Conservation (phyloP, 2,329 filamentous ascomycete species). For the Fusarium haematococcum region DNA sequence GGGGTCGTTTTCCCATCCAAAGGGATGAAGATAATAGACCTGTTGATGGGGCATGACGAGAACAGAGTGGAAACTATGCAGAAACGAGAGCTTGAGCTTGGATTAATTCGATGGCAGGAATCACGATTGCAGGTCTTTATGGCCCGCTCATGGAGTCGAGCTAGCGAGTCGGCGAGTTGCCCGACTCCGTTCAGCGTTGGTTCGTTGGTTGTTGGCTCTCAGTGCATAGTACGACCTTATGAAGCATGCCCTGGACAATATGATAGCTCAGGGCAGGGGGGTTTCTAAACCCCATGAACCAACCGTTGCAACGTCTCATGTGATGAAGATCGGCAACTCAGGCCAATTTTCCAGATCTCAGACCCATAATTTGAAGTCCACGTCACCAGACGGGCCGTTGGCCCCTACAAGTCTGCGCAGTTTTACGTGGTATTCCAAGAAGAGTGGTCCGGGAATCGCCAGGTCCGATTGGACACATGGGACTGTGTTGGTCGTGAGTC, state of each 20-base stretch:
- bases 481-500: neutral
- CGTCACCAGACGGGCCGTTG: neutral
- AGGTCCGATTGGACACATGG: neutral
- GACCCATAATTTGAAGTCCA: neutral
- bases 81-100: neutral
- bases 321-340: neutral
- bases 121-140: neutral
- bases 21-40: slow-evolving; percentile 47
- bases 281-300: neutral
- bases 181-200: neutral
- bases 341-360: neutral
- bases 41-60: slow-evolving; percentile 45
- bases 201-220: neutral
- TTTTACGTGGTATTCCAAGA: neutral
- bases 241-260: neutral
- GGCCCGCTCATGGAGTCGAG: neutral
- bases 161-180: neutral
- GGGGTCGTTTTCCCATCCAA: slow-evolving; percentile 52
- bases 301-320: neutral
- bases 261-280: neutral
- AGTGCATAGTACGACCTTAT: neutral
- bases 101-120: neutral
- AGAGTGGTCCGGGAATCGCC: neutral
- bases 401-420: neutral
- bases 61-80: neutral